Evolutionary conservation across 306 rosid genomes (phyloP), one percentile per base, ranked within the genome.

Genomic region (Prunus fruticosa): DNA sequence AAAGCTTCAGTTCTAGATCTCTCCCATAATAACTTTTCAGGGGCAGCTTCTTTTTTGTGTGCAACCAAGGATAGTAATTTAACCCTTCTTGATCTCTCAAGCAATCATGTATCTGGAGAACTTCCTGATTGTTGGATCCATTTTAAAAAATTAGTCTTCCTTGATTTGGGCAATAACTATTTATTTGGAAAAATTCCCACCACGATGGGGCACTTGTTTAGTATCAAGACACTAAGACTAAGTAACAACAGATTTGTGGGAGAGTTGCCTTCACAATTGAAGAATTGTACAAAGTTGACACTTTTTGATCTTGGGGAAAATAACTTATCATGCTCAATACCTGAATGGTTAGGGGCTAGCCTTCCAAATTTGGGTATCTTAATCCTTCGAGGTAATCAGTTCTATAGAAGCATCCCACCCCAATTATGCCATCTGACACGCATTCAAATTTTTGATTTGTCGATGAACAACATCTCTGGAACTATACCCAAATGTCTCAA

Each of bases 401-500:
- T 82, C 8, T 3, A 18, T 25, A 67, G 81, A 9, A 58, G 51
- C 32, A 16, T 77, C 22, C 78, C 81, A 0, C 19, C 28, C 0
- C 63, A 19, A 30, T 6, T 77, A 16, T 76, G 84, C 0, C n/a
- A 56, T 14, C 73, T 81, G 0, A 2, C n/a, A 5, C 2, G 25
- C 2, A 0, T 45, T 19, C 73, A 50, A 65, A 12, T 64, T 2
- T 47, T 79, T 13, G 74, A 79, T 20, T 47, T 72, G 1, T 72
- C 78, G 9, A 3, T 5, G 20, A 79, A 79, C 13, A 46, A 8
- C 4, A 79, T 72, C 61, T 53, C 78, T 0, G 68, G 68, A 72
- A 25, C 18, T 0, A 72, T 76, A 66, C 84, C 81, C 9, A 14
- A 67, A 14, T 83, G 86, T 58, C 52, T 56, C 50, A 65, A 38